Evolutionary conservation across 257 asterid genomes (phyloP).

Genomic region (Nicotiana paniculata): DNA sequence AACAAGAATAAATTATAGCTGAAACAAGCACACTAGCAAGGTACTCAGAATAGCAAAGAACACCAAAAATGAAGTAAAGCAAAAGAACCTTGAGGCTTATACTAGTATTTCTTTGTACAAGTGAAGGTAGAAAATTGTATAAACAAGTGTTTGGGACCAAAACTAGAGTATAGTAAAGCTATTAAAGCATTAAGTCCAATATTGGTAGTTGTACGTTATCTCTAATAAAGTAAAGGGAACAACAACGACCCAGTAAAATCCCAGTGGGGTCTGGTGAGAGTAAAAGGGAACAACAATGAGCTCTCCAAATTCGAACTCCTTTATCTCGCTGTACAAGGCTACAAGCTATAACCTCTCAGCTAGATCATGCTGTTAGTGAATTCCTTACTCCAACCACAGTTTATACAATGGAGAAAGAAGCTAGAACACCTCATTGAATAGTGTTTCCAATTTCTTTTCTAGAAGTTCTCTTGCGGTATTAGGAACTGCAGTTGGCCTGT

Average conservation of each 20-base stretch:
- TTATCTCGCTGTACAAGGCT: neutral
- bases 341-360: neutral
- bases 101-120: neutral
- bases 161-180: neutral
- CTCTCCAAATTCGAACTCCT: neutral
- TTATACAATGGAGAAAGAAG: neutral
- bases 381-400: neutral
- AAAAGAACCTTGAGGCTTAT: neutral
- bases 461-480: neutral
- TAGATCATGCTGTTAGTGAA: neutral
- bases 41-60: neutral
- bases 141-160: neutral
- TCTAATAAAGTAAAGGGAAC: neutral
- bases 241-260: too few species aligned
- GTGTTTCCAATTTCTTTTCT: neutral
- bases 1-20: neutral
- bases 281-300: neutral
- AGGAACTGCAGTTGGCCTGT: neutral
- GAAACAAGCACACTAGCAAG: neutral
- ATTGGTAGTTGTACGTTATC: neutral
- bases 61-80: neutral
- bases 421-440: neutral
- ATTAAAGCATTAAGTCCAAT: neutral
- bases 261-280: too few species aligned
- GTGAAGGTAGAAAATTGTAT: neutral